Percentiles rank a stretch among this genome's conserved stretches.
phyloP scores from a whole-genome alignment of 2,329 filamentous ascomycete species.

The Aspergillus spinulosporus region DNA sequence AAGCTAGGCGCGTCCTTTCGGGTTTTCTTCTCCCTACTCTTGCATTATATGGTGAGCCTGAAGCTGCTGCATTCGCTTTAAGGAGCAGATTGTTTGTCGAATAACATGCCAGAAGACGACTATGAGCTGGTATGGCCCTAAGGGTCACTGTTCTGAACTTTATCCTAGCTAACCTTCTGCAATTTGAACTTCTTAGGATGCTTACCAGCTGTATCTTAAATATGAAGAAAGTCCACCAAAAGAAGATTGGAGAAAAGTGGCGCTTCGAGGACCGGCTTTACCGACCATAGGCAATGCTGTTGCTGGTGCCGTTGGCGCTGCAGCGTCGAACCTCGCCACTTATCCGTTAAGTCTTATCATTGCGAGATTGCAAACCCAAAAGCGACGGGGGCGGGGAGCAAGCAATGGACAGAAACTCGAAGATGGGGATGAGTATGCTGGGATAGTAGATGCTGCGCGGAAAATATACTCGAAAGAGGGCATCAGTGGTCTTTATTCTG shows the following conservation, averaged over 20 bases:
- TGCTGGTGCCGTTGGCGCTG: conserved; percentile 75
- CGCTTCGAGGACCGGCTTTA: conserved; percentile 50
- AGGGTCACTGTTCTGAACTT: neutral
- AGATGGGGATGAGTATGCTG: conserved; percentile 57
- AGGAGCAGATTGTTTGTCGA: neutral
- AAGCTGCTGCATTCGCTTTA: neutral
- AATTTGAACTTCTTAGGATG: conserved; percentile 34
- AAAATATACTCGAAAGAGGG: conserved; percentile 73
- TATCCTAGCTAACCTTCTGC: neutral
- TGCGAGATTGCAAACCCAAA: conserved; percentile 76
- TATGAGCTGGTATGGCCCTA: conserved; percentile 9
- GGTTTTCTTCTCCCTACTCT: neutral
- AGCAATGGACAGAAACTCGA: conserved; percentile 44
- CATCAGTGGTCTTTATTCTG: conserved; percentile 73
- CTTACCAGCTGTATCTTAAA: conserved; percentile 47
- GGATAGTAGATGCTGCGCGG: conserved; percentile 66
- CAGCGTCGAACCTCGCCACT: conserved; percentile 73
- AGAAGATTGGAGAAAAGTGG: conserved; percentile 34
- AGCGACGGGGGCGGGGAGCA: conserved; percentile 46
- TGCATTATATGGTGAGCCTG: too few species aligned
- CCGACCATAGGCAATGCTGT: conserved; percentile 79
- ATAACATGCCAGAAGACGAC: conserved; percentile 11
- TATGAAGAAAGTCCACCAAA: conserved; percentile 35
- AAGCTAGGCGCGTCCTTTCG: neutral
- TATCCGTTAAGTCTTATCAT: conserved; percentile 83